Evolutionary conservation across 306 rosid species (phyloP), one percentile per base, ranked within the genome.

Genomic region (Sophora flavescens): DNA sequence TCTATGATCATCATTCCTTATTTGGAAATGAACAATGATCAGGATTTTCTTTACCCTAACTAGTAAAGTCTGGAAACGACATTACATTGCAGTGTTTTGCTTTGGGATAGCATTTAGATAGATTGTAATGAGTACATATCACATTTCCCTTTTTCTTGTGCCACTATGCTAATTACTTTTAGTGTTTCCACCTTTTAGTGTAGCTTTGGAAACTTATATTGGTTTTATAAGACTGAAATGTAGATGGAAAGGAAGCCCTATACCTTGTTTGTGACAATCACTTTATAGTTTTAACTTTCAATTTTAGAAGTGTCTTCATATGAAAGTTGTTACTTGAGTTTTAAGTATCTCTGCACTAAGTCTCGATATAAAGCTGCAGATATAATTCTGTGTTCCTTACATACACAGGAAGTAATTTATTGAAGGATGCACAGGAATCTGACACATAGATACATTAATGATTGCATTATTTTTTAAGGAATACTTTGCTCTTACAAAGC

Each of bases 81-180:
- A 16, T 48, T 66, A 64, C 54, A 42, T 63, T 53, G 9, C 32
- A 30, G 32, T 30, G 33, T 35, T 13, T 63, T 78, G 50, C 72
- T 63, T 71, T 38, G 6, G 13, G 10, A 69, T 78, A 47, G 63
- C 17, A 52, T 70, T 58, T 48, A n/a, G 26, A 61, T 60, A 50
- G 14, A 28, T 68, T 50, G 11, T 9, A 30, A 26, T 50, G 39
- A 33, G 18, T n/a, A n/a, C n/a, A n/a, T n/a, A n/a, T n/a, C n/a
- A n/a, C n/a, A n/a, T n/a, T n/a, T n/a, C n/a, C n/a, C n/a, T n/a
- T n/a, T n/a, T n/a, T n/a, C n/a, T n/a, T n/a, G n/a, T n/a, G n/a
- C n/a, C n/a, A 3, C 6, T 64, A 0, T 42, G 53, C 39, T 0
- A 58, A 30, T 13, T 57, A 26, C n/a, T 36, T 26, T 36, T 26